Evolutionary conservation across 495 filamentous ascomycete genomes (phyloP).

Genomic region (Lepraria neglecta): DNA sequence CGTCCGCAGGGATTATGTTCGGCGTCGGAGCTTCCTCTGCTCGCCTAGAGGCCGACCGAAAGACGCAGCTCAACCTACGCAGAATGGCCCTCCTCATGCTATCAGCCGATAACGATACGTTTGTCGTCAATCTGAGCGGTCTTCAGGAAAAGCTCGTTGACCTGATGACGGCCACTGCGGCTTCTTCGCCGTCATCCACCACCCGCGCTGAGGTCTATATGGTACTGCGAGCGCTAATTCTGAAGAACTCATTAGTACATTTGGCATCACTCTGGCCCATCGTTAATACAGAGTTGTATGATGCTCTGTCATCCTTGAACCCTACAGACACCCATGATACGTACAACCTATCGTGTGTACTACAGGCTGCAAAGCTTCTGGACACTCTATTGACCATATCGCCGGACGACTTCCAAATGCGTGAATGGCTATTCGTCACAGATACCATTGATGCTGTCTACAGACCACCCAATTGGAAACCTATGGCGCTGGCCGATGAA

Average conservation of each 20-base stretch:
- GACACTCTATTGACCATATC: slow-evolving; percentile 76
- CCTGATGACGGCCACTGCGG: slow-evolving; percentile 74
- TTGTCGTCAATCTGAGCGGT: slow-evolving; percentile 62
- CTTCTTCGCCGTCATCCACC: slow-evolving; percentile 84
- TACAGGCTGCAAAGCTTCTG: slow-evolving; percentile 89
- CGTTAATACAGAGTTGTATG: slow-evolving; percentile 79
- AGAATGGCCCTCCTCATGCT: slow-evolving; percentile 72
- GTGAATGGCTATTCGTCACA: slow-evolving; percentile 94
- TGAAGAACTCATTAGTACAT: slow-evolving; percentile 69
- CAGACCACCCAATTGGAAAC: slow-evolving; percentile 61
- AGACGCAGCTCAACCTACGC: slow-evolving; percentile 83
- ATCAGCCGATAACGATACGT: slow-evolving; percentile 66
- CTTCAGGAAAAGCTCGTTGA: slow-evolving; percentile 83
- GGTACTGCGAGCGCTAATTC: slow-evolving; percentile 71
- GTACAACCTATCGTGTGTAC: slow-evolving; percentile 64
- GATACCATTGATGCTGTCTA: slow-evolving; percentile 98
- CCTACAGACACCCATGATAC: slow-evolving; percentile 65
- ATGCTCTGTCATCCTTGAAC: slow-evolving; percentile 69
- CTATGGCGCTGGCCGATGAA: slow-evolving; percentile 77
- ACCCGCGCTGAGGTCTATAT: slow-evolving; percentile 87
- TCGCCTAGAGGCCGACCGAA: slow-evolving; percentile 88
- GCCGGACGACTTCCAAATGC: slow-evolving; percentile 91
- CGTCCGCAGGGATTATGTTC: slow-evolving; percentile 95
- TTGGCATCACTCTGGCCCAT: slow-evolving; percentile 83
- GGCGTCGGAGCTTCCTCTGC: slow-evolving; percentile 93